Evolutionary conservation across 106 monocot species (phyloP).

Genomic region (Phalaenopsis aphrodite): DNA sequence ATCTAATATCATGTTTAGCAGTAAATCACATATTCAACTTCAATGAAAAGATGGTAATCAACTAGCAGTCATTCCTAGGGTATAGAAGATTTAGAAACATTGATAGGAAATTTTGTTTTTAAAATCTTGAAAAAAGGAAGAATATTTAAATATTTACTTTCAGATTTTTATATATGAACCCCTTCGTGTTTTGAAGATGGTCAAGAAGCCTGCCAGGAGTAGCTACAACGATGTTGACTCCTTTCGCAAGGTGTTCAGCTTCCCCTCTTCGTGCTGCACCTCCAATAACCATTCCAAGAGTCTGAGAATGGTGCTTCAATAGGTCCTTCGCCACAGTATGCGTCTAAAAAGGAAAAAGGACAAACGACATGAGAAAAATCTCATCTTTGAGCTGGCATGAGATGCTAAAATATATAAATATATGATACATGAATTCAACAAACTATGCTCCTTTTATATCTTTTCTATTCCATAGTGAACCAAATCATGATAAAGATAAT

Average conservation of each 20-base stretch:
- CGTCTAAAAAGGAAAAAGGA: slow-evolving; percentile 25
- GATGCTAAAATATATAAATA: neutral
- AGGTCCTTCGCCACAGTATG: slow-evolving; percentile 80
- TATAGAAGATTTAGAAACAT: neutral
- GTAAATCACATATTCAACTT: neutral
- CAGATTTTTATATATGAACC: slow-evolving; percentile 78
- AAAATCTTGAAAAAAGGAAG: neutral
- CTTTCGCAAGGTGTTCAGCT: slow-evolving; percentile 75
- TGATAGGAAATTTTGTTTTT: neutral
- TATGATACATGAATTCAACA: neutral
- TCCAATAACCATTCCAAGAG: slow-evolving; percentile 78
- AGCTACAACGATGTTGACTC: slow-evolving; percentile 73
- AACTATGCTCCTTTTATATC: neutral
- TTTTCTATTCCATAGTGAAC: neutral
- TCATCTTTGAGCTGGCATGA: neutral
- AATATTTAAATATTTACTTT: slow-evolving; percentile 35
- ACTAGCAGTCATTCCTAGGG: neutral
- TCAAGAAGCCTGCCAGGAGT: slow-evolving; percentile 91
- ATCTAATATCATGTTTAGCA: neutral
- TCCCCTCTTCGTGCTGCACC: slow-evolving; percentile 56
- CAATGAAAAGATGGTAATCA: neutral
- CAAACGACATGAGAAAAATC: neutral
- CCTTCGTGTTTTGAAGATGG: slow-evolving; percentile 79
- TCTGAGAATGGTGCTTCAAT: slow-evolving; percentile 80
- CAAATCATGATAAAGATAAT: neutral